Percentiles rank a stretch among this genome's conserved stretches.
These are phyloP conservation scores for Saturnispora zaruensis DNA, from an alignment of 805 yeast genomes.

Conservation along the genomic window DNA sequence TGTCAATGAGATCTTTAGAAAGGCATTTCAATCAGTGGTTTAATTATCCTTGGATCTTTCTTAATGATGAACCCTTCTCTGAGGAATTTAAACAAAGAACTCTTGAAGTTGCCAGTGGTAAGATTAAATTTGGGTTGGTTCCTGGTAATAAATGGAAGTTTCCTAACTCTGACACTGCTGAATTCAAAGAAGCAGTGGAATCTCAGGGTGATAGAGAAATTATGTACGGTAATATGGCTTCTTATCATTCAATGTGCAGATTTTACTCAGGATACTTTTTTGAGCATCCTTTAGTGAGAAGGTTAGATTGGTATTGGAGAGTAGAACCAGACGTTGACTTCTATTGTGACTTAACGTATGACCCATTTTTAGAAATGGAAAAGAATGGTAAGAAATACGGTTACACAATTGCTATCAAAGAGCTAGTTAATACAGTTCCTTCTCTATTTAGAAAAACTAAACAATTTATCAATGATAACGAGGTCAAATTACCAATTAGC, in stretches of 20 bases:
- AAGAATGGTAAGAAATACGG: slow-evolving; percentile 67
- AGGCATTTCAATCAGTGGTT: slow-evolving; percentile 91
- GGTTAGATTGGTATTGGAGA: slow-evolving; percentile 90
- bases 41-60: slow-evolving; percentile 84
- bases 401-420: slow-evolving; percentile 71
- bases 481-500: slow-evolving; percentile 46
- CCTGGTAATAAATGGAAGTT: slow-evolving; percentile 62
- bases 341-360: slow-evolving; percentile 85
- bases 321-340: slow-evolving; percentile 90
- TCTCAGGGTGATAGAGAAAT: slow-evolving; percentile 77
- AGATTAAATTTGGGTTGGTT: slow-evolving; percentile 65
- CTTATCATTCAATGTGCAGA: slow-evolving; percentile 95
- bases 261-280: slow-evolving; percentile 79
- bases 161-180: slow-evolving; percentile 32
- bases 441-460: slow-evolving; percentile 67
- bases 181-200: slow-evolving; percentile 50
- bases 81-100: slow-evolving; percentile 54
- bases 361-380: slow-evolving; percentile 81
- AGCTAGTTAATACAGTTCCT: slow-evolving; percentile 75
- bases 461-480: slow-evolving; percentile 44
- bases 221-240: slow-evolving; percentile 71
- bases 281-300: slow-evolving; percentile 63
- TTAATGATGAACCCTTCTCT: slow-evolving; percentile 72
- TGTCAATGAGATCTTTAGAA: slow-evolving; percentile 68
- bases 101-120: slow-evolving; percentile 43